Evolutionary conservation across 2,329 filamentous ascomycete genomes (phyloP).

Genomic region (Aspergillus aculeatinus): DNA sequence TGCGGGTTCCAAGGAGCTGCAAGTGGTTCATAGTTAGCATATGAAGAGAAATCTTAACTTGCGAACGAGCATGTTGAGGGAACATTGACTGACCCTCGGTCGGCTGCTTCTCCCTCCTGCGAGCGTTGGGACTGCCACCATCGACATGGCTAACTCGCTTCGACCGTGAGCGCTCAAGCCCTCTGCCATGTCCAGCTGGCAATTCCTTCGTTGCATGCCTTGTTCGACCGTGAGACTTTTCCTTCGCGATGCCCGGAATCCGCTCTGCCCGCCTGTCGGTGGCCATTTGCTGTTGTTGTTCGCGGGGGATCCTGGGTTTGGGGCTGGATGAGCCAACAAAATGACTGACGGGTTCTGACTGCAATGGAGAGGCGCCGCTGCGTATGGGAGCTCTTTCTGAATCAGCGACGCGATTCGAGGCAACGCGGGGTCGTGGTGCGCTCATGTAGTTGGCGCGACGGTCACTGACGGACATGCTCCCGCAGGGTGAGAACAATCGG

Average conservation of each 20-base stretch:
- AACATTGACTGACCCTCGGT: constrained; percentile 29
- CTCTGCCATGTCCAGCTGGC: constrained; percentile 30
- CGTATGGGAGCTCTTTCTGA: constrained; percentile 29
- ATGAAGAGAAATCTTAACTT: not conserved
- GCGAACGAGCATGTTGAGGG: not conserved
- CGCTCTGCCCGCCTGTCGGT: constrained; percentile 44
- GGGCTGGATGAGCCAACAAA: constrained; percentile 33
- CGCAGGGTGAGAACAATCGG: constrained; percentile 21
- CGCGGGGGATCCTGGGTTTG: constrained; percentile 34
- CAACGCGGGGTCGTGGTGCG: constrained; percentile 41
- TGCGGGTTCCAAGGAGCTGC: constrained; percentile 71
- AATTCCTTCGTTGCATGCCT: constrained; percentile 57
- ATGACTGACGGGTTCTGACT: constrained; percentile 32
- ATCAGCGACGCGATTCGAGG: constrained; percentile 40
- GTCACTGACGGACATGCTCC: constrained; percentile 43
- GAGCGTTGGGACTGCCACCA: constrained; percentile 24
- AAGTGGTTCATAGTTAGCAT: constrained; percentile 20
- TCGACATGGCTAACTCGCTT: constrained; percentile 29
- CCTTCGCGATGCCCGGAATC: constrained; percentile 58
- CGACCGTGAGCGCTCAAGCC: constrained; percentile 30
- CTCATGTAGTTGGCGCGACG: constrained; percentile 40
- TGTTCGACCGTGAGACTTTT: constrained; percentile 60
- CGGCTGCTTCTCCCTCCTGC: constrained; percentile 35
- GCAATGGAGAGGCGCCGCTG: constrained; percentile 33
- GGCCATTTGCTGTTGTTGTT: constrained; percentile 31